Conservation (phyloP, 306 rosid species). For the Castanopsis chinensis region DNA sequence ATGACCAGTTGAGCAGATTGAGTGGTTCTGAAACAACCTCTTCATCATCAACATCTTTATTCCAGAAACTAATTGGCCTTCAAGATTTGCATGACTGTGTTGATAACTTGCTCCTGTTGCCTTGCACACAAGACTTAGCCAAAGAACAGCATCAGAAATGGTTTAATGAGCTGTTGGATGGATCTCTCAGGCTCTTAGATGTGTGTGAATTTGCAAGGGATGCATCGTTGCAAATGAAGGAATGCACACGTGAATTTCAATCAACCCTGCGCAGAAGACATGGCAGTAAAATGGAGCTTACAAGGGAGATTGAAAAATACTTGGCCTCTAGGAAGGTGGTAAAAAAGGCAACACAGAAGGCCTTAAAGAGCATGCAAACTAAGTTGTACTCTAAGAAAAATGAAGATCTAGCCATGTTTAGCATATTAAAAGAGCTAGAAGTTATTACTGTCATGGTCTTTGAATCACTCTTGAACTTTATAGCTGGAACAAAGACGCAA, state of each 20-base stretch:
- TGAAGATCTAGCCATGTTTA: conserved; percentile 14
- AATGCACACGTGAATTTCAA: conserved; percentile 21
- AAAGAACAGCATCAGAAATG: not conserved
- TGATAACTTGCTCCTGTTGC: conserved; percentile 12
- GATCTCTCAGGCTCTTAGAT: conserved; percentile 23
- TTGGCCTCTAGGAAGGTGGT: conserved; percentile 30
- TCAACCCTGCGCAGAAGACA: conserved; percentile 8
- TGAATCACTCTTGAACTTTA: conserved; percentile 12
- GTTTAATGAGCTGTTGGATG: conserved; percentile 1
- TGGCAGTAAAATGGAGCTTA: not conserved
- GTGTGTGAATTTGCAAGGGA: conserved; percentile 20
- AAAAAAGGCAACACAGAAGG: conserved; percentile 30
- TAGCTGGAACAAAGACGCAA: conserved; percentile 8
- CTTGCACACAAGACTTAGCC: not conserved
- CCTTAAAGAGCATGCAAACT: conserved; percentile 16
- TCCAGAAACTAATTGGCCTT: conserved; percentile 14
- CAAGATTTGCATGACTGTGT: conserved; percentile 13
- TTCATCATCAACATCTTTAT: conserved; percentile 15
- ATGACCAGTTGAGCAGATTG: conserved; percentile 21
- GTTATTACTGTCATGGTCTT: not conserved
- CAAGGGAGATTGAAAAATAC: conserved; percentile 15
- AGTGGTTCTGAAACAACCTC: conserved; percentile 16
- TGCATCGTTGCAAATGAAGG: conserved; percentile 14
- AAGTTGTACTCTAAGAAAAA: not conserved
- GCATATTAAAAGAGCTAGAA: conserved; percentile 25